A percentile compares a stretch with the other conserved stretches of the same genome.
These are phyloP conservation scores for Hypoxylon rickii DNA, from an alignment of 495 filamentous ascomycete genomes.

Conservation along the genomic window DNA sequence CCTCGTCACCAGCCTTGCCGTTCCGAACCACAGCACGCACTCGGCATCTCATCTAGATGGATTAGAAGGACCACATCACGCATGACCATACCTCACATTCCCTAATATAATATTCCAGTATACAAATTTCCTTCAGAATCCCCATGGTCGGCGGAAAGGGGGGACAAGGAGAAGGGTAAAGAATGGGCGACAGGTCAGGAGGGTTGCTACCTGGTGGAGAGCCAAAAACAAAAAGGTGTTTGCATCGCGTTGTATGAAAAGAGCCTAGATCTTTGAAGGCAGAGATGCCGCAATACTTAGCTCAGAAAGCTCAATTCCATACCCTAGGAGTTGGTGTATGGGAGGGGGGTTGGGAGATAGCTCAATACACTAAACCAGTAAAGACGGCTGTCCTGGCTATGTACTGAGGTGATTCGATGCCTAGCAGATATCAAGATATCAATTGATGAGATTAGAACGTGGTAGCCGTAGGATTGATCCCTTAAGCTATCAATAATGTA, in stretches of 20 bases:
- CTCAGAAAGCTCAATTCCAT: not conserved
- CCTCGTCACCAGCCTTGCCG: slow-evolving; percentile 12
- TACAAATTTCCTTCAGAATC: slow-evolving; percentile 3
- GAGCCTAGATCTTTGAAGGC: not conserved
- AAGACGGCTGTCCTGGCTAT: not conserved
- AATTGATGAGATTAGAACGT: no score
- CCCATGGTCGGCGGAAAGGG: not conserved
- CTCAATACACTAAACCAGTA: slow-evolving; percentile 19
- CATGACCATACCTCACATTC: slow-evolving; percentile 26
- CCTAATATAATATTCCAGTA: slow-evolving; percentile 37
- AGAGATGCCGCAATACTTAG: slow-evolving; percentile 13
- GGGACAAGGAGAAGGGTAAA: no score
- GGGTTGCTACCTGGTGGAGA: no score
- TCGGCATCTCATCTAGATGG: slow-evolving; percentile 35
- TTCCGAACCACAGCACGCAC: slow-evolving; percentile 14
- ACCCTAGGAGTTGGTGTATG: slow-evolving; percentile 4
- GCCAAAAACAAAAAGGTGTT: no score
- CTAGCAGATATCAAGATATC: no score
- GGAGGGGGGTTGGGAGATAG: not conserved
- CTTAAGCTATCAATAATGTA: no score
- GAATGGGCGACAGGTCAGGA: no score
- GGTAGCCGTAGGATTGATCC: no score
- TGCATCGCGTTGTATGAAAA: slow-evolving; percentile 7
- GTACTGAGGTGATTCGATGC: no score
- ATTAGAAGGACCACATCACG: slow-evolving; percentile 32